Evolutionary conservation across 768 basidiomycete species (phyloP).

Genomic region (Hortiboletus flavorubellus): DNA sequence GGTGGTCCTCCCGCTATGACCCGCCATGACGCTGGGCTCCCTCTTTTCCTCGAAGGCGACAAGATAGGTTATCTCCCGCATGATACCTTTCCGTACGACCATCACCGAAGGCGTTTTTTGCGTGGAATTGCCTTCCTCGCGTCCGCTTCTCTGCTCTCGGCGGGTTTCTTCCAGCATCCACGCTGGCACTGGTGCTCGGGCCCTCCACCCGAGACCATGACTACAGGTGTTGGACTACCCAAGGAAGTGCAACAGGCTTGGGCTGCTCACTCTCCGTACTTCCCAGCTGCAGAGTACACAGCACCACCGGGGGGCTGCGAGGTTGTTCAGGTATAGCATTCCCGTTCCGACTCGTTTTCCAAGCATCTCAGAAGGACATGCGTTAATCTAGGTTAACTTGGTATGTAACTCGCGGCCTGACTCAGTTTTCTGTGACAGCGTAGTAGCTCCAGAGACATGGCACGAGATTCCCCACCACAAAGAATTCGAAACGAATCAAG

Average conservation of each 20-base stretch:
- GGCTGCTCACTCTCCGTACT: constrained; percentile 64
- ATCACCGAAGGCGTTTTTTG: constrained; percentile 1
- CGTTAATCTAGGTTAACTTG: constrained; percentile 24
- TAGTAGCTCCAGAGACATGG: constrained; percentile 77
- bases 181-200: constrained; percentile 4
- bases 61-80: not conserved
- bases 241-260: constrained; percentile 38
- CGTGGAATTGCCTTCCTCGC: constrained; percentile 4
- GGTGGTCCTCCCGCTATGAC: not conserved
- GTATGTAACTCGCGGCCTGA: constrained; percentile 13
- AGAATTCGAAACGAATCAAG: constrained; percentile 41
- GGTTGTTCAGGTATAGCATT: constrained; percentile 48
- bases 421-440: constrained; percentile 1
- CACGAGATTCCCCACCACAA: constrained; percentile 66
- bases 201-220: not conserved
- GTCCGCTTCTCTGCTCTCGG: constrained; percentile 12
- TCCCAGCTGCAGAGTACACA: constrained; percentile 43
- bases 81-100: not conserved
- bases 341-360: not conserved
- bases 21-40: not conserved
- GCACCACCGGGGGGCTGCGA: constrained; percentile 47
- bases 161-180: constrained; percentile 12
- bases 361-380: not conserved
- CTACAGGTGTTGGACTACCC: constrained; percentile 7
- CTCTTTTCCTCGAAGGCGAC: constrained; percentile 6